phyloP scores from a whole-genome alignment of 78 protist genomes.

The Acrasis kona region DNA sequence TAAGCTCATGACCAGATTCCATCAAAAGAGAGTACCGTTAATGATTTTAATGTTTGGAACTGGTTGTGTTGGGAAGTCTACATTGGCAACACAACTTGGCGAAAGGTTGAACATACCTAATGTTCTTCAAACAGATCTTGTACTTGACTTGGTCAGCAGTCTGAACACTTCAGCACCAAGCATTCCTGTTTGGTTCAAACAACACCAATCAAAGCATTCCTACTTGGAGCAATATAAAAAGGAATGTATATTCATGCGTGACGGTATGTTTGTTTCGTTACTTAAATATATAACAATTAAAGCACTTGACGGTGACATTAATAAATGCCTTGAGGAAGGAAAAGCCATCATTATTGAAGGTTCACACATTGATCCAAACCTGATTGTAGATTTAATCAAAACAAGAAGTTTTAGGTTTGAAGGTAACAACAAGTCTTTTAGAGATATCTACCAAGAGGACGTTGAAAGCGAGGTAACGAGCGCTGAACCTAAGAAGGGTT shows the following conservation, averaged over 20 bases:
- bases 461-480: too few species aligned
- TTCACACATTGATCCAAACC: neutral
- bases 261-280: too few species aligned
- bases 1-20: neutral
- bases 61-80: neutral
- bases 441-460: too few species aligned
- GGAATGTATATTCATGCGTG: too few species aligned
- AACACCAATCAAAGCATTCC: too few species aligned
- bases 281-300: too few species aligned
- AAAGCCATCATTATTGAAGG: neutral
- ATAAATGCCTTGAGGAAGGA: neutral
- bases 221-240: too few species aligned
- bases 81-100: neutral
- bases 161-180: too few species aligned
- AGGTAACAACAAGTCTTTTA: too few species aligned
- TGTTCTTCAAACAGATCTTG: neutral
- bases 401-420: too few species aligned
- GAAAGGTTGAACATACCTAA: neutral
- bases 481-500: too few species aligned
- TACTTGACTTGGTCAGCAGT: neutral
- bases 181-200: too few species aligned
- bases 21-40: neutral
- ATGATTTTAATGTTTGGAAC: neutral
- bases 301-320: neutral
- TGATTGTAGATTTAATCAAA: neutral